Conservation (phyloP, 164 flowering plant genomes). For the Saururus chinensis region DNA sequence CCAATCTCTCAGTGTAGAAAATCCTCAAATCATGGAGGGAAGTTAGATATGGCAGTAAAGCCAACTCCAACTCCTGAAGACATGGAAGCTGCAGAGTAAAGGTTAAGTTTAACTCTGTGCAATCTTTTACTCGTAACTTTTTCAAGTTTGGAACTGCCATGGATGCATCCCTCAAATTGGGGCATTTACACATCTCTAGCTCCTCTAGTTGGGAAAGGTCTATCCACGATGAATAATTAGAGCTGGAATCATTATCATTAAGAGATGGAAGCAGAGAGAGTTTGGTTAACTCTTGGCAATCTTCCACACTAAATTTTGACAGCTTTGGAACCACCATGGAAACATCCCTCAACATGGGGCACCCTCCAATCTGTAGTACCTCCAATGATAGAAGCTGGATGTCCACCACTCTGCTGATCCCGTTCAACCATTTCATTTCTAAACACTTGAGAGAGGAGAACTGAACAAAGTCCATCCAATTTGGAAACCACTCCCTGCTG, state of each 20-base stretch:
- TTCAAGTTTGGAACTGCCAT: neutral
- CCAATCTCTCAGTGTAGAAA: too few relatives aligned
- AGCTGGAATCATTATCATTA: neutral
- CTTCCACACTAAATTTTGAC: neutral
- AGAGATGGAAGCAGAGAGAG: neutral
- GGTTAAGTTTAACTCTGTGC: neutral
- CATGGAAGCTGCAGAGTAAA: neutral
- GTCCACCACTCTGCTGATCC: conserved; percentile 14
- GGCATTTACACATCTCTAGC: neutral
- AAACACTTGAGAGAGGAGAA: conserved; percentile 8
- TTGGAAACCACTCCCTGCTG: conserved; percentile 16
- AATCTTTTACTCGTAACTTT: neutral
- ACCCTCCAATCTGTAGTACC: neutral
- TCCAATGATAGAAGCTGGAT: conserved; percentile 17
- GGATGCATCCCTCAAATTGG: neutral
- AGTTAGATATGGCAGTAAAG: neutral
- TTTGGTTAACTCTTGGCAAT: neutral
- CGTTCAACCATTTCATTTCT: neutral
- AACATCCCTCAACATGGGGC: conserved; percentile 5
- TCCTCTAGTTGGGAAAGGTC: neutral
- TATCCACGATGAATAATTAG: too few relatives aligned
- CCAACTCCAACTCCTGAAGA: neutral
- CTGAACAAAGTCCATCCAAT: conserved; percentile 18
- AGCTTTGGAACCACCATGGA: conserved; percentile 11
- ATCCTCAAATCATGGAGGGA: too few relatives aligned